These are phyloP conservation scores for Chlorella variabilis DNA, from an alignment of 163 green algal genomes.

Conservation along the genomic window DNA sequence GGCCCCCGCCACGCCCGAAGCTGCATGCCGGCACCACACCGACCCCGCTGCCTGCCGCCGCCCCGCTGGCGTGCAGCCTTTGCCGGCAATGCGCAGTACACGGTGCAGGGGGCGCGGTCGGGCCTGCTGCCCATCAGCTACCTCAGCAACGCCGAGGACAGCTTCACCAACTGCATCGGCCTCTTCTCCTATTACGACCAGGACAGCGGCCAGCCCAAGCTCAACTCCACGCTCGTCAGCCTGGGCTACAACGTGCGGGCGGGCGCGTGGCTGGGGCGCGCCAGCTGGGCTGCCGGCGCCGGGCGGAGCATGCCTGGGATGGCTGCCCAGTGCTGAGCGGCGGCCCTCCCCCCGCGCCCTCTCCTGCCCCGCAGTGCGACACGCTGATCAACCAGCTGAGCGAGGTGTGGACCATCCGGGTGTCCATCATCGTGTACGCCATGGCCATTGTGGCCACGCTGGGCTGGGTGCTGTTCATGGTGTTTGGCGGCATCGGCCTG, in stretches of 20 bases:
- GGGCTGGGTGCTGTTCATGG: constrained; percentile 94
- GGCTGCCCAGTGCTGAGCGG: too few relatives aligned
- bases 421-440: constrained; percentile 89
- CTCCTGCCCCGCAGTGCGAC: constrained; percentile 23
- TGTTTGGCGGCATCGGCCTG: constrained; percentile 94
- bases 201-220: neutral
- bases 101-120: constrained; percentile 43
- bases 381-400: constrained; percentile 42
- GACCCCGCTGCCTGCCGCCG: too few relatives aligned
- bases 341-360: neutral
- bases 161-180: constrained; percentile 37
- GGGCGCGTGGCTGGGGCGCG: too few relatives aligned
- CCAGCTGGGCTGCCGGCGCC: too few relatives aligned
- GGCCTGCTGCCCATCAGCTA: constrained; percentile 43
- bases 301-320: neutral
- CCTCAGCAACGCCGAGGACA: neutral
- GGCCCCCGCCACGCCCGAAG: too few relatives aligned
- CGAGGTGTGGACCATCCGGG: constrained; percentile 74
- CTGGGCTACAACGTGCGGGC: constrained; percentile 26
- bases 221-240: constrained; percentile 17
- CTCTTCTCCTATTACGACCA: constrained; percentile 36
- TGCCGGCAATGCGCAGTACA: constrained; percentile 44
- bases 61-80: constrained; percentile 12
- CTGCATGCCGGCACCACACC: too few relatives aligned
- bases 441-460: constrained; percentile 84